Evolutionary conservation across 2,329 filamentous ascomycete genomes (phyloP).

Genomic region (Cytospora paraplurivora): DNA sequence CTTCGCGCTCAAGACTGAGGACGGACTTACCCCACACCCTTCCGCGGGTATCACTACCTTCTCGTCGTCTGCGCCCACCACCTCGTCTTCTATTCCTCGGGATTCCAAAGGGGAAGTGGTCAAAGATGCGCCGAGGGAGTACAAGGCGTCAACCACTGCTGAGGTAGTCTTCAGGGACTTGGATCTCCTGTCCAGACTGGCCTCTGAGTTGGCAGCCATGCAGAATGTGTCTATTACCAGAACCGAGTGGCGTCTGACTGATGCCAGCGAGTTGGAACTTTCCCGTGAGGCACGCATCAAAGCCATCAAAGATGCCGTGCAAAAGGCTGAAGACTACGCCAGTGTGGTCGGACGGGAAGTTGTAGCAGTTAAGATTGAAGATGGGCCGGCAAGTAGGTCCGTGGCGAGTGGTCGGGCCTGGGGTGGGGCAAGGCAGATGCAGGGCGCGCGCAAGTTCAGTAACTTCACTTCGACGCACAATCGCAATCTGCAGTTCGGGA

Average conservation of each 20-base stretch:
- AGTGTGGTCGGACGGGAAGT: conserved; percentile 28
- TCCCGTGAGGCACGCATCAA: conserved; percentile 30
- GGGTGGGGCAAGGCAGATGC: neutral
- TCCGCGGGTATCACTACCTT: conserved; percentile 32
- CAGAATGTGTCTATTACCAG: conserved; percentile 27
- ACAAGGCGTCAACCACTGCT: conserved; percentile 22
- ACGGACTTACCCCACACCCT: conserved; percentile 27
- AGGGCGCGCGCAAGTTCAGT: neutral
- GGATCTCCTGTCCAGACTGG: conserved; percentile 25
- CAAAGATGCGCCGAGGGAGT: conserved; percentile 11
- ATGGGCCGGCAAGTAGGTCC: conserved; percentile 21
- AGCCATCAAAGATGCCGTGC: conserved; percentile 31
- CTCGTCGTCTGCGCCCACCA: conserved; percentile 27
- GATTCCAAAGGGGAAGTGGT: neutral
- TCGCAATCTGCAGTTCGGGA: no score
- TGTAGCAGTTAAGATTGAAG: conserved; percentile 30
- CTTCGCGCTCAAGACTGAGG: conserved; percentile 29
- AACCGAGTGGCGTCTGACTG: conserved; percentile 31
- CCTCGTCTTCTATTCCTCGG: conserved; percentile 8
- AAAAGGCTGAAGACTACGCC: conserved; percentile 32
- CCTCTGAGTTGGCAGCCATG: conserved; percentile 29
- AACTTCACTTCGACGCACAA: no score
- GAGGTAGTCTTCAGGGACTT: conserved; percentile 32
- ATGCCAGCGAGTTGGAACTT: conserved; percentile 24
- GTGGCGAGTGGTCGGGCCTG: neutral